Base-by-base conservation (phyloP, 2,329 filamentous ascomycete genomes). In the Botrytis fragariae region DNA sequence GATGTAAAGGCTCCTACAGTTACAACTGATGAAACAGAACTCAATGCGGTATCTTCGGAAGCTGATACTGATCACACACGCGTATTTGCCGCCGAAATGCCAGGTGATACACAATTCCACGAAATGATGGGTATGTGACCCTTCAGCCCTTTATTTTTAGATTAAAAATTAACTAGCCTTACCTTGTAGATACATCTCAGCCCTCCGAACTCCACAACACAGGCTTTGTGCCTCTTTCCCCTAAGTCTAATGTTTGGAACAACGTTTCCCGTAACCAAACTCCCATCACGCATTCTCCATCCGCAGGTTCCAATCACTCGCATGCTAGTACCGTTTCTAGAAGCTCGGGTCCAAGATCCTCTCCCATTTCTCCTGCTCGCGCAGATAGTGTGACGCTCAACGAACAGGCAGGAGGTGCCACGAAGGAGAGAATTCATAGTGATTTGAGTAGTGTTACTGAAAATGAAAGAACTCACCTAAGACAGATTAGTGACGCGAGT, bases 81-180 rank as follows among this genome's bases (percentile, higher is more conserved):
- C 10, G 72, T 65, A 44, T 72, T 65, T 32, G 39, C 37, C 65
- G 39, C 35, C 65, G 76, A 71, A 29, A 81, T 82, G 72, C 77
- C 78, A 29, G 78, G 63, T 8, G 78, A 77, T 25, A 73, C 54
- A 12, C 76, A 79, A 39, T 76, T 83, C 8, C 77, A 81, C 71
- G 81, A 83, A 72, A 77, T 82, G 78, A 76, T 76, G 62, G 81
- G 80, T 81, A 77, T 63, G 76, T 77, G 9, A 70, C 59, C 32
- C 37, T 73, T 70, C 39, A n/a, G 14, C 37, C 37, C 42, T 72
- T 44, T 37, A 67, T 69, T 32, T 4, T 39, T 51, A 42, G 22
- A 44, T 10, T 54, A 64, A 44, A 60, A 25, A 61, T 59, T 63
- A 39, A 45, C 25, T 42, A 60, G 71, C 68, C 22, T 61, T 48